These are phyloP conservation scores for Heliamphora ciliata DNA, from an alignment of 179 eudicot genomes.

Conservation along the genomic window DNA sequence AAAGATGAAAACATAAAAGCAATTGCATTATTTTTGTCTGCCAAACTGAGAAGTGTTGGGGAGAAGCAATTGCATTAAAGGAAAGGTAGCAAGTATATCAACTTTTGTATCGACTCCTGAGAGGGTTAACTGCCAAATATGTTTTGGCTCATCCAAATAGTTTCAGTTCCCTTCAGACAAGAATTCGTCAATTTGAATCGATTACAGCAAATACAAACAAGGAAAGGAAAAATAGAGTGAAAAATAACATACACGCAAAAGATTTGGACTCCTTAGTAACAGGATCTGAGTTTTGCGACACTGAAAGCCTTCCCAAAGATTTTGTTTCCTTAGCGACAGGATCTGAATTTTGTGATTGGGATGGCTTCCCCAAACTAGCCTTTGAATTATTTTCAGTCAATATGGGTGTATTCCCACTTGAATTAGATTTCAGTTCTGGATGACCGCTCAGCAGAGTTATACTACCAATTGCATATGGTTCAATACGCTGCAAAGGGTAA, in stretches of 20 bases:
- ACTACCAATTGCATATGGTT: slow-evolving; percentile 62
- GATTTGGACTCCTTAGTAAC: slow-evolving; percentile 58
- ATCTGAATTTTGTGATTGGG: slow-evolving; percentile 64
- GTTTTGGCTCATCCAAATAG: background rate
- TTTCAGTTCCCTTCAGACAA: background rate
- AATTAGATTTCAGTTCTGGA: slow-evolving; percentile 46
- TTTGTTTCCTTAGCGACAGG: slow-evolving; percentile 55
- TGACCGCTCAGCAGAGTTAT: slow-evolving; percentile 44
- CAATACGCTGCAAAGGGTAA: slow-evolving; percentile 56
- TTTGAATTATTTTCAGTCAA: slow-evolving; percentile 53
- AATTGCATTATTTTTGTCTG: too few species aligned
- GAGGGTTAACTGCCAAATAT: background rate
- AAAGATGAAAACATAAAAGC: background rate
- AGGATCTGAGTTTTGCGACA: slow-evolving; percentile 48
- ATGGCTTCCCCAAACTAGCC: slow-evolving; percentile 51
- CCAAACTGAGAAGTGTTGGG: too few species aligned
- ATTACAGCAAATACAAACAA: background rate
- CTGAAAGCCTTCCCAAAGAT: slow-evolving; percentile 52
- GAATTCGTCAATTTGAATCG: background rate
- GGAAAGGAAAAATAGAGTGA: background rate
- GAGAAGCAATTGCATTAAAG: background rate
- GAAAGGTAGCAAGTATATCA: background rate
- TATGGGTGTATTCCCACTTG: slow-evolving; percentile 43
- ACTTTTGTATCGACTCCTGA: too few species aligned
- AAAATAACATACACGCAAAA: slow-evolving; percentile 48